Percentiles rank a stretch among this genome's conserved stretches.
These are phyloP conservation scores for Euptelea pleiosperma DNA, from an alignment of 164 flowering plant species.

Conservation along the genomic window DNA sequence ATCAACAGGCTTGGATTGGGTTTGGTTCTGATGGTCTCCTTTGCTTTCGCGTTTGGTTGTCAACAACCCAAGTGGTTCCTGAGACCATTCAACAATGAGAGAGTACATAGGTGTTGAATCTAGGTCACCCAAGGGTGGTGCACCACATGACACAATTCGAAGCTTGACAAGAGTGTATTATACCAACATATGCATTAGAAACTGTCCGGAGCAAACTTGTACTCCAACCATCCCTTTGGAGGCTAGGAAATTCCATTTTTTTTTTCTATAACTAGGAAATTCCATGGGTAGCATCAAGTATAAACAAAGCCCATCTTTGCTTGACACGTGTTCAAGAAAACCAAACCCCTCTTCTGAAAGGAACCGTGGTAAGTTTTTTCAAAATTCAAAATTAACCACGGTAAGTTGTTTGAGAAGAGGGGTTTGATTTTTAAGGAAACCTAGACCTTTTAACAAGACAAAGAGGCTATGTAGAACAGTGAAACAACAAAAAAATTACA, in stretches of 20 bases:
- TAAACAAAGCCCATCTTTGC: background rate
- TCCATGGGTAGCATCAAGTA: background rate
- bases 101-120: background rate
- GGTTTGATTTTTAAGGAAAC: no score
- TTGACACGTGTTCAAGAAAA: background rate
- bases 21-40: slow-evolving; percentile 15
- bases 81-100: slow-evolving; percentile 9
- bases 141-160: background rate
- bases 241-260: background rate
- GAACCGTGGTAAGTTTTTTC: background rate
- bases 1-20: slow-evolving; percentile 26
- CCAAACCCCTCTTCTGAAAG: background rate
- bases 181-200: no score
- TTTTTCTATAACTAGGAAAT: background rate
- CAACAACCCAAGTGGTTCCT: slow-evolving; percentile 16
- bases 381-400: background rate
- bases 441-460: no score
- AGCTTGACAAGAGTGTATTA: no score
- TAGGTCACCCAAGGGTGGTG: background rate
- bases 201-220: no score
- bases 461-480: no score
- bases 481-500: no score
- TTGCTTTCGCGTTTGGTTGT: slow-evolving; percentile 10
- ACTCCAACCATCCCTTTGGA: no score
- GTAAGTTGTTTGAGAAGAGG: no score